Evolutionary conservation across 2,329 filamentous ascomycete genomes (phyloP), one percentile per base, ranked within the genome.

Genomic region (Fusarium falciforme): DNA sequence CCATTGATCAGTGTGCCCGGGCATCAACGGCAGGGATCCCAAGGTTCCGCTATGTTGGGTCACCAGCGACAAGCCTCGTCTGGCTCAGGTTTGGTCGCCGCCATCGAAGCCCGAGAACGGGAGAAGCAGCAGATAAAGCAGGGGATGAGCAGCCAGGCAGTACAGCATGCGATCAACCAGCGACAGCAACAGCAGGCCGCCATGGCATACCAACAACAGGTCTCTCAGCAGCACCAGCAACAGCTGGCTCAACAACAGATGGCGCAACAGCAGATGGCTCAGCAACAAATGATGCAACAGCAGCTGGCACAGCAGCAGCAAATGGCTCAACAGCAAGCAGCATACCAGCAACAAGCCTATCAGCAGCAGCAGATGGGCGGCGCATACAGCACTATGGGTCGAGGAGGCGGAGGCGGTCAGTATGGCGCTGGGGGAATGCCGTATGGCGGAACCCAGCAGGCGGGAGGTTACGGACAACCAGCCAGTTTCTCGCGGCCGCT

Each of bases 71-170:
- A 84, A 52, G 84, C 85, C 61, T 83, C 86, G 61, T 83, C 86
- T 14, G 89, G 90, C 2, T 84, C 85, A 25, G 92, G 93, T 0
- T 86, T 98, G 2, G 91, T 97, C 8, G 93, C 93, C 1, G 92
- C 93, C 16, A 95, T 98, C 64, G 93, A 94, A 70, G 89, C 90
- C 2, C 90, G 95, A 16, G 94, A 98, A 81, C 91, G 91, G 12
- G 94, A 97, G 78, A 94, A 90, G 79, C 87, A 90, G 72, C 89
- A 92, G 62, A 90, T 93, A 82, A 93, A 89, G 77, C 88, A 93
- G 66, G 92, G 92, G 0, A 84, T 92, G 68, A 90, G 92, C 67
- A 77, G 67, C 29, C 76, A 77, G 42, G 75, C 67, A 4, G 67
- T 77, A 17, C 75, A 77, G 57, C 63, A 76, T 6, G 73, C 75